Evolutionary conservation across 495 filamentous ascomycete species (phyloP).

Genomic region (Diplogelasinospora grovesii): DNA sequence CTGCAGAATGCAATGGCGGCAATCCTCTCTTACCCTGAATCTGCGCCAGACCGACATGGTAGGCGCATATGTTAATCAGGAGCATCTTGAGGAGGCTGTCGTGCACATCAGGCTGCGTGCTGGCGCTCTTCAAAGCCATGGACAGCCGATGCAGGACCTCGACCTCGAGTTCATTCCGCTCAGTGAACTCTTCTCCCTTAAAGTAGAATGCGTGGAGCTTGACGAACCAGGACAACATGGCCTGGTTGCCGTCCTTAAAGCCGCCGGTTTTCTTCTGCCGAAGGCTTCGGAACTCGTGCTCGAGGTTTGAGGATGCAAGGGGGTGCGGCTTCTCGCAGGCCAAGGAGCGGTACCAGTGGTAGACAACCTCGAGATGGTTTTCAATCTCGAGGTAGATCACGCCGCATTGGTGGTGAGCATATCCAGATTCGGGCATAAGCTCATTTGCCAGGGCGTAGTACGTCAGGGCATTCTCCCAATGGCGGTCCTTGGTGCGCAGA

Average conservation of each 20-base stretch:
- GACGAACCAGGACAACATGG: constrained; percentile 74
- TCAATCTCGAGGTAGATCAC: constrained; percentile 71
- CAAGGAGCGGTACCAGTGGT: constrained; percentile 81
- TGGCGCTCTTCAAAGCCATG: constrained; percentile 62
- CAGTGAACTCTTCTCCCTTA: constrained; percentile 57
- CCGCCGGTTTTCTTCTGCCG: constrained; percentile 18
- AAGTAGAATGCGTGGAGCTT: constrained; percentile 82
- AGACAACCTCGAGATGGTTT: constrained; percentile 74
- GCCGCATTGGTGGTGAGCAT: constrained; percentile 81
- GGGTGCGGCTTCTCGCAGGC: constrained; percentile 67
- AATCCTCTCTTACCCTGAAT: constrained; percentile 58
- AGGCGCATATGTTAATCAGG: constrained; percentile 78
- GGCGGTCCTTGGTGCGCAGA: constrained; percentile 50
- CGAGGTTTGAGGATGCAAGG: constrained; percentile 64
- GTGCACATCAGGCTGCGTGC: constrained; percentile 37
- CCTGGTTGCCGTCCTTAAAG: constrained; percentile 20
- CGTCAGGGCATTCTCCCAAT: constrained; percentile 73
- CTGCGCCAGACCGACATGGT: constrained; percentile 58
- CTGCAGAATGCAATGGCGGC: too few species aligned
- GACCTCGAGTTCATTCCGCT: constrained; percentile 77
- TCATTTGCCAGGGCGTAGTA: constrained; percentile 80
- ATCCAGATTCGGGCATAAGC: constrained; percentile 70
- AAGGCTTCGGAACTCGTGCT: constrained; percentile 68
- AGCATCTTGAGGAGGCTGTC: constrained; percentile 69
- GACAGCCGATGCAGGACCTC: constrained; percentile 74